A percentile compares a stretch with the other conserved stretches of the same genome.
These are phyloP conservation scores for Lachnellula subtilissima DNA, from an alignment of 2,329 filamentous ascomycete species.

Conservation along the genomic window DNA sequence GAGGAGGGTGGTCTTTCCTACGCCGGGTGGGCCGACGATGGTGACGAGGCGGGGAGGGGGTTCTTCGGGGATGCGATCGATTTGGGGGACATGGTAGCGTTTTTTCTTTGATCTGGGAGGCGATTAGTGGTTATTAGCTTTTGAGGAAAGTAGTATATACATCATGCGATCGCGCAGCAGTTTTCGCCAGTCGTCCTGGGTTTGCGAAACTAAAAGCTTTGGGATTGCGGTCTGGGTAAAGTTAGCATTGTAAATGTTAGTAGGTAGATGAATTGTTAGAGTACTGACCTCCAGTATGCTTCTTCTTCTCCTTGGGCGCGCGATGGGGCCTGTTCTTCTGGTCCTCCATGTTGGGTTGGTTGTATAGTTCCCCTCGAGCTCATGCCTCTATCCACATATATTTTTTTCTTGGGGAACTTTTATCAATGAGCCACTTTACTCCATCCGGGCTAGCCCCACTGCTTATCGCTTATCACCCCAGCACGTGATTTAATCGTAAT, in stretches of 20 bases:
- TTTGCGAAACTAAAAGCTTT: conserved; percentile 35
- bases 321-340: conserved; percentile 84
- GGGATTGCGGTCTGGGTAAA: conserved; percentile 29
- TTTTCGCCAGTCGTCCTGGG: conserved; percentile 32
- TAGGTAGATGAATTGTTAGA: neutral
- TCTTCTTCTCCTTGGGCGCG: conserved; percentile 85
- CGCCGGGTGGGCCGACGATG: conserved; percentile 90
- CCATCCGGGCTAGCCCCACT: neutral
- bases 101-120: conserved; percentile 83
- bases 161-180: conserved; percentile 49
- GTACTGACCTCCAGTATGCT: conserved; percentile 54
- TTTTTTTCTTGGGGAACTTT: conserved; percentile 1
- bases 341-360: conserved; percentile 59
- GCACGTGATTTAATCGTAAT: neutral
- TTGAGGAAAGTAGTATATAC: conserved; percentile 31
- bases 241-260: conserved; percentile 6
- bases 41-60: conserved; percentile 88
- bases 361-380: neutral
- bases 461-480: neutral
- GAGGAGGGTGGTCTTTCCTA: conserved; percentile 91
- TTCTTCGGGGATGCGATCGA: conserved; percentile 93
- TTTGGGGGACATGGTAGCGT: conserved; percentile 89
- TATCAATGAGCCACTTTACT: neutral
- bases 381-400: neutral
- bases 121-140: conserved; percentile 6